A percentile compares a stretch with the other conserved stretches of the same genome.
phyloP scores from a whole-genome alignment of 352 stramenopile species.

The Pythium rhizo-oryzae region DNA sequence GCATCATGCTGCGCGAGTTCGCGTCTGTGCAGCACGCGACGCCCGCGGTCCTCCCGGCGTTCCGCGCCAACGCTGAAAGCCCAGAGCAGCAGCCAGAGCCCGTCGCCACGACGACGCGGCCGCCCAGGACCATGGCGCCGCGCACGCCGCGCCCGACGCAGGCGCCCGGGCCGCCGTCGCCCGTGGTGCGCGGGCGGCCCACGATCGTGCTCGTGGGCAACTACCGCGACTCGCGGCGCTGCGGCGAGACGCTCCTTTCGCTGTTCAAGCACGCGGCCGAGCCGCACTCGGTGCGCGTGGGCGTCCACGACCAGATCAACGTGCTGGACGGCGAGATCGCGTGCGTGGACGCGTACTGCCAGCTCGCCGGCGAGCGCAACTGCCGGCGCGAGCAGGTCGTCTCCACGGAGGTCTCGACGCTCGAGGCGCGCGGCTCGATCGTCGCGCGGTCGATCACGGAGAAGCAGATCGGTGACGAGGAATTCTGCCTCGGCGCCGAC shows the following conservation, averaged over 20 bases:
- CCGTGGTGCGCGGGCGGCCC: constrained; percentile 46
- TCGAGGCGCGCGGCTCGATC: constrained; percentile 38
- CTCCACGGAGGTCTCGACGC: constrained; percentile 60
- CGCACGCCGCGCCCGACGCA: constrained; percentile 8
- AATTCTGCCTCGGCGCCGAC: constrained; percentile 54
- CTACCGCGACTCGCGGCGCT: constrained; percentile 71
- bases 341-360: constrained; percentile 66
- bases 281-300: constrained; percentile 56
- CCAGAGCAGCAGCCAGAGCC: neutral
- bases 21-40: neutral
- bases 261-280: constrained; percentile 66
- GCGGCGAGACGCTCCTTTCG: constrained; percentile 70
- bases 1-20: constrained; percentile 2
- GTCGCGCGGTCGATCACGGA: constrained; percentile 7
- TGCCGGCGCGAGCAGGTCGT: constrained; percentile 68
- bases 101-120: neutral
- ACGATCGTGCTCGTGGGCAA: constrained; percentile 80
- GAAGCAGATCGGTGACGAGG: constrained; percentile 12
- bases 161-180: constrained; percentile 26
- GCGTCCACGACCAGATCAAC: constrained; percentile 75
- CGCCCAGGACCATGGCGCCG: neutral
- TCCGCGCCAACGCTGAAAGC: neutral
- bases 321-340: constrained; percentile 47
- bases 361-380: constrained; percentile 53
- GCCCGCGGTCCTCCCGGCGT: neutral